These are phyloP conservation scores for Pilasporangium apinafurcum DNA, from an alignment of 352 stramenopile species.

Conservation along the genomic window DNA sequence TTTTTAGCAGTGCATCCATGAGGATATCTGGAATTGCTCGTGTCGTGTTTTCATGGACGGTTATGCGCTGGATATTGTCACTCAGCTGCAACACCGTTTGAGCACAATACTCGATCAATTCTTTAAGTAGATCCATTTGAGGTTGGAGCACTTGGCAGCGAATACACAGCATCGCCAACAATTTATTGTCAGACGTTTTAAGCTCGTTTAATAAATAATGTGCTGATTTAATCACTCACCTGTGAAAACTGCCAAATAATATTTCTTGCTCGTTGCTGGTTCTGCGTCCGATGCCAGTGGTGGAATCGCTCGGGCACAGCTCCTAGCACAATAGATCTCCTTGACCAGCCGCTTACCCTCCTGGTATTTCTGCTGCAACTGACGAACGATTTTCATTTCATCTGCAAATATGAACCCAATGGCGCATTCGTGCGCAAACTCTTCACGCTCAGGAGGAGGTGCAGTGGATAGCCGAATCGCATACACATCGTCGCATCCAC, in stretches of 20 bases:
- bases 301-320: slow-evolving; percentile 48
- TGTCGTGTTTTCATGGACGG: slow-evolving; percentile 57
- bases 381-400: slow-evolving; percentile 52
- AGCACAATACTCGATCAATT: slow-evolving; percentile 44
- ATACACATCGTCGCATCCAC: slow-evolving; percentile 2
- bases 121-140: slow-evolving; percentile 49
- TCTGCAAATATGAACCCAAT: slow-evolving; percentile 43
- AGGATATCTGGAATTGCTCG: slow-evolving; percentile 55
- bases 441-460: slow-evolving; percentile 15
- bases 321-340: slow-evolving; percentile 50
- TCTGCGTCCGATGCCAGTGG: slow-evolving; percentile 14
- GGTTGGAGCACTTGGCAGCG: slow-evolving; percentile 39
- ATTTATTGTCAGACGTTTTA: too few relatives aligned
- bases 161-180: too few relatives aligned
- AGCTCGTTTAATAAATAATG: too few relatives aligned
- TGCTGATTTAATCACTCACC: too few relatives aligned
- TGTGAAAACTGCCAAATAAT: slow-evolving; percentile 41
- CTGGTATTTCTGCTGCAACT: slow-evolving; percentile 29
- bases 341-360: slow-evolving; percentile 29
- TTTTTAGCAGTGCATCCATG: slow-evolving; percentile 45
- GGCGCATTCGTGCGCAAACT: slow-evolving; percentile 46
- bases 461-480: slow-evolving; percentile 20
- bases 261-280: slow-evolving; percentile 14
- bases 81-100: slow-evolving; percentile 56
- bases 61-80: slow-evolving; percentile 66